These are phyloP conservation scores for Pichia sp. DNA, from an alignment of 1,139 yeast genomes.

Conservation along the genomic window DNA sequence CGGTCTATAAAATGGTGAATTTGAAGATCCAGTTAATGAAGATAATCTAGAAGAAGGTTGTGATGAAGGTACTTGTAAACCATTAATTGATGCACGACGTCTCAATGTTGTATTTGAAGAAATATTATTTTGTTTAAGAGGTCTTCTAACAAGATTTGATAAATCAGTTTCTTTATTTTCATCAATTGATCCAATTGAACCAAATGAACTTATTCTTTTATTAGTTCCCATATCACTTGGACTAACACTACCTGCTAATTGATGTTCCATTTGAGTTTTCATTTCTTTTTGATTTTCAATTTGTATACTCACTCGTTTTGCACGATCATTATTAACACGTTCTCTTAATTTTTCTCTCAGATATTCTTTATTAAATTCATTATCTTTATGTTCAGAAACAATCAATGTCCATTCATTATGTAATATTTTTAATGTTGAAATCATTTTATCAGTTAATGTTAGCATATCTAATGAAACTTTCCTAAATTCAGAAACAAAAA, in stretches of 20 bases:
- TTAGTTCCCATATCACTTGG: slow-evolving; percentile 2
- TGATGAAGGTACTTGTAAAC: background rate
- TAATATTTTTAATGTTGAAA: slow-evolving; percentile 22
- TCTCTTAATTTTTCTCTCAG: slow-evolving; percentile 24
- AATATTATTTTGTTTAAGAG: background rate
- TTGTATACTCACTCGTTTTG: slow-evolving; percentile 7
- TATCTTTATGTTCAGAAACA: slow-evolving; percentile 22
- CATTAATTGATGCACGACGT: slow-evolving; percentile 4
- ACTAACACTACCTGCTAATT: slow-evolving; percentile 1
- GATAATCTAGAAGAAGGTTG: background rate
- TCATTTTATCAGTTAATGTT: slow-evolving; percentile 23
- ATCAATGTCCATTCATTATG: slow-evolving; percentile 29
- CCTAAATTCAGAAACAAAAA: slow-evolving; percentile 36
- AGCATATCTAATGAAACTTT: slow-evolving; percentile 26
- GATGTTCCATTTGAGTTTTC: slow-evolving; percentile 7
- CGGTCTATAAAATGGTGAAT: slow-evolving; percentile 10
- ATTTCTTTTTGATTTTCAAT: slow-evolving; percentile 8
- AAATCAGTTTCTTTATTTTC: background rate
- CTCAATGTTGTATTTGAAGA: background rate
- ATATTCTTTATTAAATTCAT: slow-evolving; percentile 24
- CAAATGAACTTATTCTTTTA: background rate
- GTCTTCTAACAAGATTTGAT: background rate
- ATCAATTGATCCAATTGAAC: slow-evolving; percentile 1
- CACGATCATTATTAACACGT: slow-evolving; percentile 22
- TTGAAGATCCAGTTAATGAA: slow-evolving; percentile 6